Conservation (phyloP, 1,284 basidiomycete genomes). For the Malassezia sp. region DNA sequence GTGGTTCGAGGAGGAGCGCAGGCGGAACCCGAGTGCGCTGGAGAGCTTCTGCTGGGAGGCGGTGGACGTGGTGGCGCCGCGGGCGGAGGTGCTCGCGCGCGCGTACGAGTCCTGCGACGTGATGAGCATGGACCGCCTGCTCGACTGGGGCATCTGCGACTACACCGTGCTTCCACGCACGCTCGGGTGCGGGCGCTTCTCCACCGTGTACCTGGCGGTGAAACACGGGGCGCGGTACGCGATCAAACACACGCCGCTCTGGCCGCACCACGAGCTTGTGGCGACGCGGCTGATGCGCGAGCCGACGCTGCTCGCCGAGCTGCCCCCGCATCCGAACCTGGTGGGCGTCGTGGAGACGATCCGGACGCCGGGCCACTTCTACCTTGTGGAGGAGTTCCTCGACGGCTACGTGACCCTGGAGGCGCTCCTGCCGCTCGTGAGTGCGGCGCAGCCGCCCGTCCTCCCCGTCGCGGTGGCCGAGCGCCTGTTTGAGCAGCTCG, state of each 20-base stretch:
- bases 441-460: conserved; percentile 8
- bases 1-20: conserved; percentile 17
- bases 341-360: conserved; percentile 53
- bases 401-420: conserved; percentile 49
- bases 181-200: conserved; percentile 44
- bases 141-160: conserved; percentile 40
- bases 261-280: conserved; percentile 54
- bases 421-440: conserved; percentile 19
- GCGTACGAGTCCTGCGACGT: conserved; percentile 21
- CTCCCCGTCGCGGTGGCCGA: conserved; percentile 41
- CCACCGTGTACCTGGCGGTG: conserved; percentile 43
- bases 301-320: conserved; percentile 52
- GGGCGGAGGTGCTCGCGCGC: conserved; percentile 1
- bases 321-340: conserved; percentile 53
- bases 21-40: background rate
- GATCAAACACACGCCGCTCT: conserved; percentile 54
- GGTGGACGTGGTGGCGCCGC: conserved; percentile 5
- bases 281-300: conserved; percentile 53
- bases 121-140: conserved; percentile 36
- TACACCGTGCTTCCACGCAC: conserved; percentile 45
- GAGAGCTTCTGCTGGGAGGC: conserved; percentile 5
- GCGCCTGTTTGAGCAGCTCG: conserved; percentile 52
- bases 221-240: conserved; percentile 47
- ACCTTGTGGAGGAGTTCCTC: conserved; percentile 53
- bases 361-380: conserved; percentile 53